Conservation (phyloP, 2,329 filamentous ascomycete species). For the Ophiostoma pallidulum region DNA sequence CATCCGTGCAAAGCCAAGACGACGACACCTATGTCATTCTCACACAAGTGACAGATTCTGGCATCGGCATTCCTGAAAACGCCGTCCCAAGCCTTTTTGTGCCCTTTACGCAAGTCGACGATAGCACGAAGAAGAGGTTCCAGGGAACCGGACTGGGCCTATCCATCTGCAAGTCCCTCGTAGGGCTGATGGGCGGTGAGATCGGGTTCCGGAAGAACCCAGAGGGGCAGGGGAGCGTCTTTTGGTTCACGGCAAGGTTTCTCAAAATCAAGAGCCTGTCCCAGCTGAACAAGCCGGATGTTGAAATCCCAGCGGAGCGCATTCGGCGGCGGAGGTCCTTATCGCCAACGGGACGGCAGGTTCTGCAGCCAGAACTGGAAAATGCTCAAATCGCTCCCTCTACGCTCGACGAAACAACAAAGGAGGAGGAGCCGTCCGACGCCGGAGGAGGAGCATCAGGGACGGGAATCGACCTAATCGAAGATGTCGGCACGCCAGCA, state of each 20-base stretch:
- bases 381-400: not conserved
- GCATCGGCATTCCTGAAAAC: constrained; percentile 68
- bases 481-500: not conserved
- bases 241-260: constrained; percentile 69
- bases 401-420: constrained; percentile 2
- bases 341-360: not conserved
- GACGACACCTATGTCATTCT: constrained; percentile 35
- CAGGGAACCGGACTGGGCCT: constrained; percentile 87
- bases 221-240: constrained; percentile 81
- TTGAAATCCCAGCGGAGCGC: not conserved
- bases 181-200: constrained; percentile 91
- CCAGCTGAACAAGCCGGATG: constrained; percentile 16
- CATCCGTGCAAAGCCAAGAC: constrained; percentile 31
- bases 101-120: constrained; percentile 95
- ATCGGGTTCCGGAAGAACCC: constrained; percentile 85
- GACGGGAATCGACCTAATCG: constrained; percentile 4
- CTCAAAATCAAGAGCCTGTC: constrained; percentile 26
- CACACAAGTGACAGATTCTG: constrained; percentile 62
- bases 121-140: constrained; percentile 90
- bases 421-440: constrained; percentile 3
- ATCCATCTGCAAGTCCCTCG: constrained; percentile 88
- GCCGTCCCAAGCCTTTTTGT: constrained; percentile 57
- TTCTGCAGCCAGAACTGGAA: constrained; percentile 6
- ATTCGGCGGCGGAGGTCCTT: not conserved
- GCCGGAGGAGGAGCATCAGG: no score